Percentiles rank a stretch among this genome's conserved stretches.
Conservation (phyloP, 2,329 filamentous ascomycete species). For the Beauveria australis region DNA sequence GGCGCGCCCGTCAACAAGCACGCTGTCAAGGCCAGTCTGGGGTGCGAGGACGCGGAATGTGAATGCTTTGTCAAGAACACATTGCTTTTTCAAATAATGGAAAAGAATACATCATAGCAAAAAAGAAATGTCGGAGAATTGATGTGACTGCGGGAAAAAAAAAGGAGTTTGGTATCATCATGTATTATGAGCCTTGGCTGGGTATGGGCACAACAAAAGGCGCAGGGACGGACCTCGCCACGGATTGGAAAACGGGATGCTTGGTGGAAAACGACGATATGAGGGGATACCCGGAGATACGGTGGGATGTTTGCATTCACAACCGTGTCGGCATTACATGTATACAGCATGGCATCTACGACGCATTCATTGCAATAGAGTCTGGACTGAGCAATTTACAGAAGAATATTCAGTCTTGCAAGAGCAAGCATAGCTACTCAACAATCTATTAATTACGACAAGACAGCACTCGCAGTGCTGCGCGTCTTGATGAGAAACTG, state of each 20-base stretch:
- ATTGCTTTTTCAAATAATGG: slow-evolving; percentile 12
- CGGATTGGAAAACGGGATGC: not conserved
- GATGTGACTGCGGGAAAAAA: not conserved
- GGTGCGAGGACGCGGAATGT: slow-evolving; percentile 17
- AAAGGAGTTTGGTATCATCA: slow-evolving; percentile 6
- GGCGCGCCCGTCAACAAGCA: slow-evolving; percentile 18
- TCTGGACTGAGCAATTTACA: not conserved
- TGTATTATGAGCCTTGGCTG: slow-evolving; percentile 6
- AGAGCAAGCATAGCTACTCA: not conserved
- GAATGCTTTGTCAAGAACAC: slow-evolving; percentile 15
- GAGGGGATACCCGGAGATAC: not conserved
- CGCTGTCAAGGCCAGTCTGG: slow-evolving; percentile 21
- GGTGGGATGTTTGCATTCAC: not conserved
- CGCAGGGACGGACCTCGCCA: not conserved
- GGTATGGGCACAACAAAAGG: not conserved
- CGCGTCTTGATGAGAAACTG: too few species aligned
- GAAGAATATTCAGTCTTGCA: not conserved
- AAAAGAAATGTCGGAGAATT: not conserved
- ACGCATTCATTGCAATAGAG: not conserved
- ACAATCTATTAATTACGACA: not conserved
- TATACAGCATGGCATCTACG: not conserved
- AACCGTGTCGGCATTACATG: not conserved
- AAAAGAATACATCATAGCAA: not conserved
- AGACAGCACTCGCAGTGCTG: not conserved
- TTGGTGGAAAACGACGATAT: not conserved